These are phyloP conservation scores for Pythium dissimile DNA, from an alignment of 352 stramenopile species.

Conservation along the genomic window DNA sequence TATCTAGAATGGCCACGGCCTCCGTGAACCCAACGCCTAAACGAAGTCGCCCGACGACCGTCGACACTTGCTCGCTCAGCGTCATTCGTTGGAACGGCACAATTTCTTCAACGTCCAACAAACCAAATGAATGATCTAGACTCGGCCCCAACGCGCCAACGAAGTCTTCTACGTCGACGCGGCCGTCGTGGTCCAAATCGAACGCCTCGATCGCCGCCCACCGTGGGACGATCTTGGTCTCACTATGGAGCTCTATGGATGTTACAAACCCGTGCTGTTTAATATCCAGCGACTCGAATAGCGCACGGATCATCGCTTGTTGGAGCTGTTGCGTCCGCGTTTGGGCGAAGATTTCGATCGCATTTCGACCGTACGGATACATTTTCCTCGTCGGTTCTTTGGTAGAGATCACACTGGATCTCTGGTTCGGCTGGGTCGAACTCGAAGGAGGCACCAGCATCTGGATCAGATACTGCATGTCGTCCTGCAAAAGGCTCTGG, in stretches of 20 bases:
- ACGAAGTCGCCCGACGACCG: slow-evolving; percentile 36
- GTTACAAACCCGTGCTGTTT: slow-evolving; percentile 34
- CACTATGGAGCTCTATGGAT: slow-evolving; percentile 7
- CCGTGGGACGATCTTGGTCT: slow-evolving; percentile 3
- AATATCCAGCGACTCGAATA: slow-evolving; percentile 37
- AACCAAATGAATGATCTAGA: slow-evolving; percentile 51
- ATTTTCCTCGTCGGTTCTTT: slow-evolving; percentile 27
- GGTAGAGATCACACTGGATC: not conserved
- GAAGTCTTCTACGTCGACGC: slow-evolving; percentile 53
- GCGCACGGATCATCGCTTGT: slow-evolving; percentile 41
- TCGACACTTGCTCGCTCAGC: slow-evolving; percentile 43
- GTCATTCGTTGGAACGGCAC: slow-evolving; percentile 18
- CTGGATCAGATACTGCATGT: slow-evolving; percentile 53
- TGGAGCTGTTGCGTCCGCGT: slow-evolving; percentile 38
- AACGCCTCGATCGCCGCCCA: slow-evolving; percentile 51
- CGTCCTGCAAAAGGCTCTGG: slow-evolving; percentile 47
- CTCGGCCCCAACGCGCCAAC: slow-evolving; percentile 47
- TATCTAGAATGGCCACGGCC: slow-evolving; percentile 24
- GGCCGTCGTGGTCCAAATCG: slow-evolving; percentile 45
- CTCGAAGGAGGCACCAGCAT: slow-evolving; percentile 17
- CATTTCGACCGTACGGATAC: slow-evolving; percentile 63
- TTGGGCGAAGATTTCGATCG: slow-evolving; percentile 47
- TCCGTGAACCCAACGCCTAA: slow-evolving; percentile 23
- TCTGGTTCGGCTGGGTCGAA: not conserved
- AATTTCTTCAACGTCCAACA: slow-evolving; percentile 3